These are phyloP conservation scores for Endothia cerciana DNA, from an alignment of 2,329 filamentous ascomycete species.

Conservation along the genomic window DNA sequence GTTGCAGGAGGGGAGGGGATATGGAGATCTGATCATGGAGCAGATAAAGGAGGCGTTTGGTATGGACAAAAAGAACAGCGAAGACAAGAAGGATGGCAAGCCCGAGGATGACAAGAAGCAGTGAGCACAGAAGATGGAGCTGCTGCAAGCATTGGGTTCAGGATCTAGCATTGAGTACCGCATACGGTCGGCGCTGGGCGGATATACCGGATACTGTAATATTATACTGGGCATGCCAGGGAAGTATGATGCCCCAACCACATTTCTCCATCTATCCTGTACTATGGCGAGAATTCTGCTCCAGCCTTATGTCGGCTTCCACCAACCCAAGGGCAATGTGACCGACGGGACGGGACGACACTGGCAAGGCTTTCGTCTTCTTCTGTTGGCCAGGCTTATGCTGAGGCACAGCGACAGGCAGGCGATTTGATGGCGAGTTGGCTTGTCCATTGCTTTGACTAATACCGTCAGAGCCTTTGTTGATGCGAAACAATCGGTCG, in stretches of 20 bases:
- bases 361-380: too few relatives aligned
- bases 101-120: conserved; percentile 33
- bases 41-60: conserved; percentile 59
- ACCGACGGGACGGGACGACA: too few relatives aligned
- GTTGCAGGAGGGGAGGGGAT: conserved; percentile 58
- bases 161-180: conserved; percentile 1
- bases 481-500: too few relatives aligned
- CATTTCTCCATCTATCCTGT: background rate
- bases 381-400: background rate
- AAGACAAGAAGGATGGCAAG: conserved; percentile 34
- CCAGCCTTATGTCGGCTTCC: too few relatives aligned
- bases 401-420: background rate
- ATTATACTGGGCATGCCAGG: conserved; percentile 9
- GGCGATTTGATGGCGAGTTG: background rate
- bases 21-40: conserved; percentile 59
- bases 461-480: background rate
- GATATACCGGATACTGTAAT: conserved; percentile 10
- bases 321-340: background rate
- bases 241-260: background rate
- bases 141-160: conserved; percentile 10
- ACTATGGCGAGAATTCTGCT: background rate
- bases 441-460: background rate
- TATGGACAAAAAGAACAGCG: conserved; percentile 38
- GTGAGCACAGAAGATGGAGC: conserved; percentile 13
- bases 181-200: conserved; percentile 8